Percentiles rank a stretch among this genome's conserved stretches.
phyloP scores from a whole-genome alignment of 1,284 basidiomycete genomes.

The Microbotryomycetes sp. region DNA sequence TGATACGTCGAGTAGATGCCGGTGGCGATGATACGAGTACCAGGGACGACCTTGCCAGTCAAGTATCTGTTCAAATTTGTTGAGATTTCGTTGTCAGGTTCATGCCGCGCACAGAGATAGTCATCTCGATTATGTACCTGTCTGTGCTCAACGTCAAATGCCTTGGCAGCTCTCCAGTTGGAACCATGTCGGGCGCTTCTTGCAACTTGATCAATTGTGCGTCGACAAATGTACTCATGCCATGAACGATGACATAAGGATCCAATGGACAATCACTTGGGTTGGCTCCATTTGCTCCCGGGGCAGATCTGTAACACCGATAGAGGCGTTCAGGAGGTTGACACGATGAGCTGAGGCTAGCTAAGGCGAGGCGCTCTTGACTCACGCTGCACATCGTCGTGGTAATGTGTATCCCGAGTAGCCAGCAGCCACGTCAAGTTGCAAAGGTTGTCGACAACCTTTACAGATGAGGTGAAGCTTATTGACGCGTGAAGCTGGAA shows the following conservation, averaged over 20 bases:
- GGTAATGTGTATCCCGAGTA: slow-evolving; percentile 83
- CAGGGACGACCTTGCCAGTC: slow-evolving; percentile 86
- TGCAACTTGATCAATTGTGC: slow-evolving; percentile 96
- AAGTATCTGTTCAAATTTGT: slow-evolving; percentile 54
- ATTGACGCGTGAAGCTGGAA: slow-evolving; percentile 86
- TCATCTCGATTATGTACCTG: no score
- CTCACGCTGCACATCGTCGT: slow-evolving; percentile 67
- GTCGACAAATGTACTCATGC: slow-evolving; percentile 89
- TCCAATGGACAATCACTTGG: slow-evolving; percentile 78
- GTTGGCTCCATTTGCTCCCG: slow-evolving; percentile 34
- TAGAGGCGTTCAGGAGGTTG: neutral
- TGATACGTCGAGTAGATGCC: slow-evolving; percentile 97
- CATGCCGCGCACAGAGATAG: no score
- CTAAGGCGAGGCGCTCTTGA: slow-evolving; percentile 9
- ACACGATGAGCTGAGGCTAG: slow-evolving; percentile 9
- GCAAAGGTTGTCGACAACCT: slow-evolving; percentile 75
- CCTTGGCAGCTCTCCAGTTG: slow-evolving; percentile 92
- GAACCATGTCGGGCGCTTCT: slow-evolving; percentile 99
- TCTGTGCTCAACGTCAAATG: slow-evolving; percentile 93
- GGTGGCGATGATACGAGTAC: slow-evolving; percentile 86
- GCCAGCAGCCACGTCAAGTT: slow-evolving; percentile 71
- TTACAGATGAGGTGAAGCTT: slow-evolving; percentile 90
- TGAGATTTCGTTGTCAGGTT: no score
- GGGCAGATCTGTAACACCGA: slow-evolving; percentile 31
- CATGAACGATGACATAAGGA: slow-evolving; percentile 93